Evolutionary conservation across 352 stramenopile genomes (phyloP), one percentile per base, ranked within the genome.

Genomic region (Hyaloperonospora arabidopsidis): DNA sequence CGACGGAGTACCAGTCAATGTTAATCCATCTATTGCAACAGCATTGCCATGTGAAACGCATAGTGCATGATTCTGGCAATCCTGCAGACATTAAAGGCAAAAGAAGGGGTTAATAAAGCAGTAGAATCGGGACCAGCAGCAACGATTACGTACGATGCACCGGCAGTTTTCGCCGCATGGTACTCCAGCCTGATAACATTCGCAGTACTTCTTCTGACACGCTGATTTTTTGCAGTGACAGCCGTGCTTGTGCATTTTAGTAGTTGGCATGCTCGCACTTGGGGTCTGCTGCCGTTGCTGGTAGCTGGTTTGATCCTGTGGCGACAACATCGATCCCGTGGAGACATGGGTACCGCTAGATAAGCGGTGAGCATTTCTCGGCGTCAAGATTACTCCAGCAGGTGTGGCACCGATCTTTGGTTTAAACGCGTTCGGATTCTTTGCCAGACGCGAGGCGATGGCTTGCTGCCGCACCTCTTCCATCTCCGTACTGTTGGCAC

Each of bases 171-270:
- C 74, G 17, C 79, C 86, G 50, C 87, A 96, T 13, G 76, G 63
- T 6, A 94, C 79, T 6, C 79, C 86, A 0, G 90, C 91, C 59
- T 97, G 89, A 64, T 96, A 98, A 45, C 95, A 98, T 69, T 98
- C 95, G 65, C 95, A 98, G 65, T 98, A 98, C 43, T 97, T 97
- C 75, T 98, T 98, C 58, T 98, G 89, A 54, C 95, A 98, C 1
- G 86, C 89, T 18, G 86, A 97, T 62, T 98, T 98, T 23, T 97
- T 94, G 62, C 95, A 98, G 57, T 97, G 96, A 61, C 95, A 98
- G 5, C 95, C 94, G 22, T 95, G 71, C 56, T 97, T 97, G 74
- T 98, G 95, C 59, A 86, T 88, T 59, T 86, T 88, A 45, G 75
- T 87, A 23, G 60, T 36, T 57, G 52, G 38, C 55, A 64, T 32